Evolutionary conservation across 176 grass and related monocot genomes (phyloP).

Genomic region (Hordeum vulgare): MorexV3_pseudomolecules_assembly NC_058522.1:457970257-457970756

Average conservation of each 20-base stretch:
- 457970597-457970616: conserved; percentile 67
- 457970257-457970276: conserved; percentile 68
- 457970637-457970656: conserved; percentile 64
- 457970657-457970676: conserved; percentile 54
- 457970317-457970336: conserved; percentile 46
- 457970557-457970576: conserved; percentile 45
- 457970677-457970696: conserved; percentile 66
- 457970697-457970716: conserved; percentile 55
- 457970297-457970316: conserved; percentile 43
- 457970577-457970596: conserved; percentile 45
- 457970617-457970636: conserved; percentile 75
- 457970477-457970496: conserved; percentile 39
- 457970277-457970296: conserved; percentile 57
- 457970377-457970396: conserved; percentile 38
- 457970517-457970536: conserved; percentile 20
- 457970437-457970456: background rate
- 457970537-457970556: conserved; percentile 45
- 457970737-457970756: background rate
- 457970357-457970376: conserved; percentile 20
- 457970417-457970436: conserved; percentile 24
- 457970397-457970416: conserved; percentile 19
- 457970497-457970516: conserved; percentile 28
- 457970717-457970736: conserved; percentile 32
- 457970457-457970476: background rate
- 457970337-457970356: conserved; percentile 52